A percentile compares a stretch with the other conserved stretches of the same genome.
Conservation (phyloP, 257 asterid genomes). For the Salvia miltiorrhiza region DNA sequence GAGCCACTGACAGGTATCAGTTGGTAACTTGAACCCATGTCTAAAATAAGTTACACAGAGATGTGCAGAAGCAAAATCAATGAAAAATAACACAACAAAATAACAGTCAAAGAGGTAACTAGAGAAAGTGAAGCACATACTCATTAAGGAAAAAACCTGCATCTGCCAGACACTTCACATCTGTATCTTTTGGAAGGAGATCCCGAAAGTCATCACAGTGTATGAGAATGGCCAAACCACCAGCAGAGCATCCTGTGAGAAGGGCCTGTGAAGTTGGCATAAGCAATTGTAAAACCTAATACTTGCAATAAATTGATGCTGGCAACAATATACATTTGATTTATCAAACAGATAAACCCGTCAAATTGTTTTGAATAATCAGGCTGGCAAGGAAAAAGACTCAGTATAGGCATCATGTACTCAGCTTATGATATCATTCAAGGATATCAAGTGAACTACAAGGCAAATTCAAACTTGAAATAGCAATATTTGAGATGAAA, state of each 20-base stretch:
- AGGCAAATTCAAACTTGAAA: neutral
- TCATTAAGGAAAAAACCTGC: constrained; percentile 85
- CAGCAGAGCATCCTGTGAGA: constrained; percentile 98
- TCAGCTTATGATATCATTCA: neutral
- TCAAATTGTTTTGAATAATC: constrained; percentile 8
- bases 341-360: constrained; percentile 5
- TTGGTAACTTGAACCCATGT: constrained; percentile 1
- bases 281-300: constrained; percentile 23
- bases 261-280: constrained; percentile 58
- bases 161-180: constrained; percentile 90
- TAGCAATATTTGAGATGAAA: constrained; percentile 3
- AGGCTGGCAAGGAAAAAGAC: neutral
- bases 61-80: neutral
- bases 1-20: neutral
- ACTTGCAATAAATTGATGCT: neutral
- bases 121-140: constrained; percentile 47
- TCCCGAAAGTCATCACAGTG: constrained; percentile 76
- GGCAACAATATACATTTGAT: neutral
- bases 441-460: neutral
- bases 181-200: constrained; percentile 60
- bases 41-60: neutral
- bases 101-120: constrained; percentile 1
- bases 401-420: neutral
- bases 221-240: constrained; percentile 86
- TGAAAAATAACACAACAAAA: neutral